These are phyloP conservation scores for Erodium texanum DNA, from an alignment of 441 rosid species.

Conservation along the genomic window DNA sequence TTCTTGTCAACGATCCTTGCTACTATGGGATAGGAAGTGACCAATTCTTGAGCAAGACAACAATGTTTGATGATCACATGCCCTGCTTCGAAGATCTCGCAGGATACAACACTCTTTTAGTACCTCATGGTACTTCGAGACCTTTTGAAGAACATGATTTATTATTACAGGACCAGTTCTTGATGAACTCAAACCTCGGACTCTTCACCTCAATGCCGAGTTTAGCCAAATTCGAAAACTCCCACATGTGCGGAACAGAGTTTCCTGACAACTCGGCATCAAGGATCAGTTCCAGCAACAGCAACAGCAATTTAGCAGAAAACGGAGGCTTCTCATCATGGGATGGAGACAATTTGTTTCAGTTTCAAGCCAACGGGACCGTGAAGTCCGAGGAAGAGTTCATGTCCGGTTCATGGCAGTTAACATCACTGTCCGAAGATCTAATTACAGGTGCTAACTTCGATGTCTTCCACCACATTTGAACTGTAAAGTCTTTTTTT, in stretches of 20 bases:
- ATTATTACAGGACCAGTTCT: not conserved
- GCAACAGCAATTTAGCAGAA: slow-evolving; percentile 19
- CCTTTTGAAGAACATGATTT: not conserved
- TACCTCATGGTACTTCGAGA: not conserved
- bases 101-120: not conserved
- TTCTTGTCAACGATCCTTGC: slow-evolving; percentile 19
- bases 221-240: slow-evolving; percentile 29
- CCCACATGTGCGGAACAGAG: slow-evolving; percentile 26
- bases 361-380: slow-evolving; percentile 22
- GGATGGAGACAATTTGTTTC: not conserved
- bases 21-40: not conserved
- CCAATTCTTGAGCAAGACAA: not conserved
- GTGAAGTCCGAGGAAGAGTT: slow-evolving; percentile 36
- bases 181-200: not conserved
- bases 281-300: slow-evolving; percentile 27
- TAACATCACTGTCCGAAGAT: slow-evolving; percentile 46
- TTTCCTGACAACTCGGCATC: slow-evolving; percentile 42
- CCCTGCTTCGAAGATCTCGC: not conserved
- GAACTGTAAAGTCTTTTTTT: slow-evolving; percentile 28
- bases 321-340: slow-evolving; percentile 13
- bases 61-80: not conserved
- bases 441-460: slow-evolving; percentile 33
- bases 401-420: slow-evolving; percentile 30
- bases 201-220: slow-evolving; percentile 13
- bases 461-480: slow-evolving; percentile 41